phyloP scores from a whole-genome alignment of 2,329 filamentous ascomycete species.

The Coniella lustricola region DNA sequence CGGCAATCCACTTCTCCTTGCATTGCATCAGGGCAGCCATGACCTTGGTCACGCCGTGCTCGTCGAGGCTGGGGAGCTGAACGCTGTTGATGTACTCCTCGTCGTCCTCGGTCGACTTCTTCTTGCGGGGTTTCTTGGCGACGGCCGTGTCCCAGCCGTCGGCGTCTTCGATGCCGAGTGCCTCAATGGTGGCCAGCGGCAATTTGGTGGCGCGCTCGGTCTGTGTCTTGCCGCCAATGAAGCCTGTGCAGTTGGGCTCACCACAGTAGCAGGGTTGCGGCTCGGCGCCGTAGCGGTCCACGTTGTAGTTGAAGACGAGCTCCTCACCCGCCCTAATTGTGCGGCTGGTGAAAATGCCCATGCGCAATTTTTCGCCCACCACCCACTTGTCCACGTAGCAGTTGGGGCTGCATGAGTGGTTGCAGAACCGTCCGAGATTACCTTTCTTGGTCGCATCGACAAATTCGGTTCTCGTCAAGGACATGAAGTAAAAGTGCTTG shows the following conservation, averaged over 20 bases:
- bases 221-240: conserved; percentile 95
- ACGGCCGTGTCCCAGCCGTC: conserved; percentile 90
- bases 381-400: conserved; percentile 99
- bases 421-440: conserved; percentile 94
- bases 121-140: conserved; percentile 84
- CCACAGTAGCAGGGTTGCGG: conserved; percentile 96
- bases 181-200: conserved; percentile 82
- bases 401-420: conserved; percentile 97
- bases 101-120: conserved; percentile 85
- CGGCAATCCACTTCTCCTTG: conserved; percentile 98
- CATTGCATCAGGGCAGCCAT: conserved; percentile 96
- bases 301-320: conserved; percentile 98
- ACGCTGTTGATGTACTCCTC: conserved; percentile 93
- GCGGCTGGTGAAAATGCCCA: conserved; percentile 95
- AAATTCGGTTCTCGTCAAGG: conserved; percentile 90
- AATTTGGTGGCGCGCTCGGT: conserved; percentile 92
- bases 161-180: conserved; percentile 88
- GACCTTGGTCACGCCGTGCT: conserved; percentile 82
- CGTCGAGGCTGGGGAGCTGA: conserved; percentile 69
- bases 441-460: conserved; percentile 96
- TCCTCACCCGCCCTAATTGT: conserved; percentile 84
- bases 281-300: conserved; percentile 94
- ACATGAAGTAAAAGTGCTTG: conserved; percentile 99
- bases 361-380: conserved; percentile 90
- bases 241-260: conserved; percentile 90